phyloP scores from a whole-genome alignment of 495 filamentous ascomycete genomes.

The Trichodelitschia bisporula region DNA sequence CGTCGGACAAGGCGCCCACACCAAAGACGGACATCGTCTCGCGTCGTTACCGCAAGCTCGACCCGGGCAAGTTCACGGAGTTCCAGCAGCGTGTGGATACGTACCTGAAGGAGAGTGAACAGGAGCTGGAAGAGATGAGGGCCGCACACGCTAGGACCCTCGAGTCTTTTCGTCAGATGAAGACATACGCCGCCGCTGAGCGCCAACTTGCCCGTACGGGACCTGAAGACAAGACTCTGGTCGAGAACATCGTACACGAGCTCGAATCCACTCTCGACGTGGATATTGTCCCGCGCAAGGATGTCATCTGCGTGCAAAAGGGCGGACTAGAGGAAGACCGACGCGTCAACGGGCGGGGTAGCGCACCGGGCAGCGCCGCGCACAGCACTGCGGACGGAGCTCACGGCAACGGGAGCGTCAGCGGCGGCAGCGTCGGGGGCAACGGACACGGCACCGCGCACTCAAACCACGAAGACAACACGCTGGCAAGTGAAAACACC shows the following conservation, averaged over 20 bases:
- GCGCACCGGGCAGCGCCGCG: not conserved
- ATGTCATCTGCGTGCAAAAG: conserved; percentile 14
- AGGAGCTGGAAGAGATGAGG: conserved; percentile 66
- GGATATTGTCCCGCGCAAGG: conserved; percentile 10
- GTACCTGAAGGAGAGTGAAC: conserved; percentile 36
- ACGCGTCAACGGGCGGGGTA: conserved; percentile 6
- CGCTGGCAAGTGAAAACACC: conserved; percentile 5
- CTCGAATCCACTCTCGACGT: conserved; percentile 12
- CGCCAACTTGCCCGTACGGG: conserved; percentile 10
- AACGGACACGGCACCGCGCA: not conserved
- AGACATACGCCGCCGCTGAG: conserved; percentile 13
- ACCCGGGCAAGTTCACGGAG: conserved; percentile 40
- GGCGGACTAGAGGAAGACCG: conserved; percentile 15
- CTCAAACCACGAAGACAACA: not conserved
- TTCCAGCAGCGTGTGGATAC: conserved; percentile 50
- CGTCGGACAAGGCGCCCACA: conserved; percentile 7
- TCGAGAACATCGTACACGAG: not conserved
- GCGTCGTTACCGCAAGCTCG: conserved; percentile 13
- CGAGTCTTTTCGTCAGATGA: conserved; percentile 44
- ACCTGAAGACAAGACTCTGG: conserved; percentile 1
- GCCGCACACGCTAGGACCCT: conserved; percentile 48
- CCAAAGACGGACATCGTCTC: too few species aligned
- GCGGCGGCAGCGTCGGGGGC: not conserved
- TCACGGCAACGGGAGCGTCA: conserved; percentile 5
- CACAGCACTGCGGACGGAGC: not conserved